These are phyloP conservation scores for Plectosphaerella cucumerina DNA, from an alignment of 2,329 filamentous ascomycete genomes.

Conservation along the genomic window DNA sequence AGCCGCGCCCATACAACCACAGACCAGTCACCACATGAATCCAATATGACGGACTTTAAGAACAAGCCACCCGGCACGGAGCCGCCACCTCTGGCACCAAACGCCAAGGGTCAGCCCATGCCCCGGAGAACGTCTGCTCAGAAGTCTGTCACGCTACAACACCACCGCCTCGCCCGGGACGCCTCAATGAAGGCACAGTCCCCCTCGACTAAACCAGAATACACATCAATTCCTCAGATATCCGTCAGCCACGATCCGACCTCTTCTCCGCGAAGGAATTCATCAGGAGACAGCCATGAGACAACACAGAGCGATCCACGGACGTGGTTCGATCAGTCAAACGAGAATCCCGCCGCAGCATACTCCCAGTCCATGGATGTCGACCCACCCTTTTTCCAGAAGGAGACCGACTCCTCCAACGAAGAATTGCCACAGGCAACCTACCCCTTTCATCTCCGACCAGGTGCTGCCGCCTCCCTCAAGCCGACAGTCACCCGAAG, in stretches of 20 bases:
- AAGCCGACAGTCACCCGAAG: conserved; percentile 34
- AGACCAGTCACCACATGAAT: not conserved
- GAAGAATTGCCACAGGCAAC: conserved; percentile 30
- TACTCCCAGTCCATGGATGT: conserved; percentile 46
- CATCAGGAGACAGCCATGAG: conserved; percentile 44
- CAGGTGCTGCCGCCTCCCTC: conserved; percentile 15
- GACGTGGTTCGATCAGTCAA: conserved; percentile 51
- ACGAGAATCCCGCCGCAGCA: conserved; percentile 40
- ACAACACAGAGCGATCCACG: conserved; percentile 46
- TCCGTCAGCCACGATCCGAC: not conserved
- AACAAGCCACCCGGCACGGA: not conserved
- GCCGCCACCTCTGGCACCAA: not conserved
- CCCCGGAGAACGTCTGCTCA: conserved; percentile 39
- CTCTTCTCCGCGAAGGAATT: conserved; percentile 29
- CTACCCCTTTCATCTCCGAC: conserved; percentile 16
- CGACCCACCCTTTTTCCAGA: conserved; percentile 53
- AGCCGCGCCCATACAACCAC: too few species aligned
- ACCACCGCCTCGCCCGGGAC: conserved; percentile 42
- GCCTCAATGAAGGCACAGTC: conserved; percentile 20
- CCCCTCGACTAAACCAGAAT: not conserved
- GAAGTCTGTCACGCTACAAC: conserved; percentile 41
- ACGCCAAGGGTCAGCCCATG: conserved; percentile 31
- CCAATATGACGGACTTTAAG: not conserved
- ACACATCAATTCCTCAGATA: conserved; percentile 1
- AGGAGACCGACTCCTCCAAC: conserved; percentile 46